phyloP scores from a whole-genome alignment of 2,329 filamentous ascomycete genomes.

The Colletotrichum lini region DNA sequence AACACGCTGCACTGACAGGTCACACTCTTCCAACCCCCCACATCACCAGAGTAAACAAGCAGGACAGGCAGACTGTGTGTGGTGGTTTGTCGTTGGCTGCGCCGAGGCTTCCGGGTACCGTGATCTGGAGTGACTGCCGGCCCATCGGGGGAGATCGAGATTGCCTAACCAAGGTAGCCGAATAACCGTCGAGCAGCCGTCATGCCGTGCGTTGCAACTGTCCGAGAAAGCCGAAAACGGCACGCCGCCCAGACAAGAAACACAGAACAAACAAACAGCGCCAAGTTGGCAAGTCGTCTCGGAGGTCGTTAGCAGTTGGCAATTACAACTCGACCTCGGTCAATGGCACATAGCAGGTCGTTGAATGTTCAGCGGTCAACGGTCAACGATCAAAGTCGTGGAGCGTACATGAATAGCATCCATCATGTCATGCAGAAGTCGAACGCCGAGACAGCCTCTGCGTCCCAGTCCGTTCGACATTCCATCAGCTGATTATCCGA shows the following conservation, averaged over 20 bases:
- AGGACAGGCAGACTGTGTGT: slow-evolving; percentile 9
- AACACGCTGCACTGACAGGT: slow-evolving; percentile 28
- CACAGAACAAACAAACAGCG: background rate
- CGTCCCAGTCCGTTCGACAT: slow-evolving; percentile 31
- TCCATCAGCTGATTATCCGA: slow-evolving; percentile 28
- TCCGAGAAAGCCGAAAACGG: background rate
- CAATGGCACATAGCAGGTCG: background rate
- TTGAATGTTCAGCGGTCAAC: slow-evolving; percentile 2
- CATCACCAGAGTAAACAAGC: slow-evolving; percentile 1
- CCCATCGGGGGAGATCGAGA: slow-evolving; percentile 32
- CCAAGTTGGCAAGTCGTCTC: background rate
- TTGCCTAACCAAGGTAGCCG: background rate
- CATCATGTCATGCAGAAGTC: slow-evolving; percentile 6
- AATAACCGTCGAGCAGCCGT: background rate
- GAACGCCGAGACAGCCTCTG: slow-evolving; percentile 19
- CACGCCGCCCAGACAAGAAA: slow-evolving; percentile 6
- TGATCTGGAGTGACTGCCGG: slow-evolving; percentile 23
- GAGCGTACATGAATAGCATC: too few species aligned
- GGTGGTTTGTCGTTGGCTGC: slow-evolving; percentile 20
- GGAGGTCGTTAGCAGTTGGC: background rate
- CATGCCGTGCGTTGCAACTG: slow-evolving; percentile 2
- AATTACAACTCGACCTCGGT: background rate
- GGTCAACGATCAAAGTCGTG: too few species aligned
- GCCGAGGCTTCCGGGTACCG: slow-evolving; percentile 6
- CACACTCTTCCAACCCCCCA: slow-evolving; percentile 20